Evolutionary conservation across 106 monocot species (phyloP), one percentile per base, ranked within the genome.

Genomic region (Acanthochlamys bracteata): DNA sequence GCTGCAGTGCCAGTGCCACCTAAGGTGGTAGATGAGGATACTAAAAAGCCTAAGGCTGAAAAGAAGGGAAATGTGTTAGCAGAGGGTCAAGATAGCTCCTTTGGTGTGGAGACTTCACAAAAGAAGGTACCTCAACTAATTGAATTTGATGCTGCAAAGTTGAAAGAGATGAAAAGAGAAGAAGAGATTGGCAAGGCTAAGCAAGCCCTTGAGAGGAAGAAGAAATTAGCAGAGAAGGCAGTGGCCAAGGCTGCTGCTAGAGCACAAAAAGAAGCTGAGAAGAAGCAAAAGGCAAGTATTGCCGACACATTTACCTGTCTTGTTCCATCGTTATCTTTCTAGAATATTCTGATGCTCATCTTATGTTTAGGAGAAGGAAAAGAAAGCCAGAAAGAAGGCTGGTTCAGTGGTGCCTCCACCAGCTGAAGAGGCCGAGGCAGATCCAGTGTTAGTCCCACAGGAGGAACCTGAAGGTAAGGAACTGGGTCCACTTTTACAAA

Each of bases 181-280:
- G 95, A 96, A 69, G 91, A 98, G 76, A 80, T 91, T 57, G 82
- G 78, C 7, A 98, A 98, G 80, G 80, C 84, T 71, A 88, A 83
- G 72, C 58, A 64, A 33, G 91, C 96, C 11, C 42, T 76, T 66
- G 93, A 98, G 67, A 77, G 96, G 71, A 98, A 88, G 76, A 98
- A 87, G 67, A 98, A 84, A 68, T 49, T 70, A 46, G 80, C 87
- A 22, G 96, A 91, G 73, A 98, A 91, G 74, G 78, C 90, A 62
- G 87, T 79, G 27, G 76, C 74, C 3, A 91, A 88, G 69, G 96
- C 91, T 8, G 85, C 75, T 23, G 70, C 43, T 0, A 75, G 70
- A 61, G 93, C 88, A 42, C 82, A 82, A 63, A 93, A 93, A 63
- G 88, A 92, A 47, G 90, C 82, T 14, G 90, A 90, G 61, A 86